Evolutionary conservation across 2,329 filamentous ascomycete genomes (phyloP).

Genomic region (Leptographium wingfieldii): DNA sequence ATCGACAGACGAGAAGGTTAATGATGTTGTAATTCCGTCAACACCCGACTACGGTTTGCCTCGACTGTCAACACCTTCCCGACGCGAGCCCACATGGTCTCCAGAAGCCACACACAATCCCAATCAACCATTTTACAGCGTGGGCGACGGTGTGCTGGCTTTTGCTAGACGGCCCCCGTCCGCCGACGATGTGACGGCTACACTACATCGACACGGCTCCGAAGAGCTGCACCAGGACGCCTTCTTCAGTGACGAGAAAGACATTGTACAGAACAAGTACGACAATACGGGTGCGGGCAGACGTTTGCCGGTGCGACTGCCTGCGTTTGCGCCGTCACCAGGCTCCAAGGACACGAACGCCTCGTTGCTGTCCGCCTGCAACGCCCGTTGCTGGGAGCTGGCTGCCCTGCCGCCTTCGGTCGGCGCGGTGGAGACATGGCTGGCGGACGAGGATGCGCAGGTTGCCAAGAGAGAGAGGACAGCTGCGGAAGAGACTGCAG

Average conservation of each 20-base stretch:
- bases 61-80: not conserved
- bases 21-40: not conserved
- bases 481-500: not conserved
- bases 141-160: not conserved
- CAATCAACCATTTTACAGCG: not conserved
- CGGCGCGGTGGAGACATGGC: constrained; percentile 59
- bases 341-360: not conserved
- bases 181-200: not conserved
- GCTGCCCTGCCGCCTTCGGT: constrained; percentile 56
- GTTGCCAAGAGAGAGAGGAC: constrained; percentile 11
- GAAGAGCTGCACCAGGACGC: constrained; percentile 72
- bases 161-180: not conserved
- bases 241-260: constrained; percentile 71
- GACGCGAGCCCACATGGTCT: not conserved
- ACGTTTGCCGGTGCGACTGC: not conserved
- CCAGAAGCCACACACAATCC: not conserved
- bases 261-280: constrained; percentile 46
- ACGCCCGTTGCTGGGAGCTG: constrained; percentile 54
- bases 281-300: not conserved
- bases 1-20: not conserved
- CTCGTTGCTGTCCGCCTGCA: not conserved
- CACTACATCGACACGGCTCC: constrained; percentile 24
- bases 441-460: constrained; percentile 26
- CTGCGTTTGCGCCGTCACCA: not conserved
- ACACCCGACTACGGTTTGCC: not conserved